Base-by-base conservation (phyloP, 78 protist species). In the Thecamonas trahens region DNA sequence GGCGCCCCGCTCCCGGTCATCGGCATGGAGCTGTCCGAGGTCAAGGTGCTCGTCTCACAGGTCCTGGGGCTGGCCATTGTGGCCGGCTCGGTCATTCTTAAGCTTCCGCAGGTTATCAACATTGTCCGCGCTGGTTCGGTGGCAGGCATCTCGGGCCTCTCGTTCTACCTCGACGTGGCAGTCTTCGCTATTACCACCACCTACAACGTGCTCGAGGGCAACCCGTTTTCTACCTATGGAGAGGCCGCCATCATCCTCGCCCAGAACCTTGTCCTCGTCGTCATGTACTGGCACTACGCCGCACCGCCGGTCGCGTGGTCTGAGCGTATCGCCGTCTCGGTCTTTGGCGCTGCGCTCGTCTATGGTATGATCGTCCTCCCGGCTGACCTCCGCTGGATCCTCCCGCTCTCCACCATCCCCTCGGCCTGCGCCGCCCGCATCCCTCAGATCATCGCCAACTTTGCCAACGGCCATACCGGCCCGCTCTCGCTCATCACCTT, bases 71-170 rank as follows among this genome's bases (percentile, higher is more conserved):
- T 68, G 70, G 86, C 65, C 39, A 80, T 85, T 60, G 57, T 85
- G 28, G 35, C 67, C 9, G 76, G 77, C 32, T 67, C 83, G 32
- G 26, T 80, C 17, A n/a, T 74, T n/a, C 38, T 89, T 13, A 89
- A 89, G 73, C 64, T 89, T 5, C 94, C 94, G 61, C 94, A 89
- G 72, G 84, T 89, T 45, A 28, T 83, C 50, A 89, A 89, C 54
- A 70, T 89, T n/a, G 61, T 62, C 8, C 8, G 37, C 17, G 70
- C 70, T 11, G 53, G 71, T 17, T 58, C 68, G 24, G 79, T 75
- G 7, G 80, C 74, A 52, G 88, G 89, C 13, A 9, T 88, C 26
- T 70, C 80, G 4, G 31, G 54, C 35, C 18, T 61, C 26, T 38
- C 86, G 22, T 28, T 61, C 42, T 40, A 57, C 29, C 24, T 83